Percentiles rank a stretch among this genome's conserved stretches.
phyloP scores from a whole-genome alignment of 768 basidiomycete genomes.

The Lentinula guzmanii region DNA sequence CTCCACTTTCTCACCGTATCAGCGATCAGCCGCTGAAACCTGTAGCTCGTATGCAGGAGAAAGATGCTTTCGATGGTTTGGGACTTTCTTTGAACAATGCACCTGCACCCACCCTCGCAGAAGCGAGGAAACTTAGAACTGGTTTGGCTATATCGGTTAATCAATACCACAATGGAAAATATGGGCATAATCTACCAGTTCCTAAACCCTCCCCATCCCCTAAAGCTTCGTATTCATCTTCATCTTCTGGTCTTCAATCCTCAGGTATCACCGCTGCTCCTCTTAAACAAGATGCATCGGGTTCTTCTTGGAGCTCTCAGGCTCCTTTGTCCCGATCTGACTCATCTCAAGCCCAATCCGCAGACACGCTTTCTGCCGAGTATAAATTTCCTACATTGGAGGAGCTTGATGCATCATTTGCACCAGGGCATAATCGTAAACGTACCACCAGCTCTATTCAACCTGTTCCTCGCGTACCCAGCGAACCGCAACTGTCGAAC shows the following conservation, averaged over 20 bases:
- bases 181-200: conserved; percentile 7
- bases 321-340: conserved; percentile 24
- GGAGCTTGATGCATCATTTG: conserved; percentile 61
- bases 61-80: conserved; percentile 78
- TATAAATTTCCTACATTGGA: conserved; percentile 85
- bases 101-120: conserved; percentile 64
- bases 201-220: conserved; percentile 10
- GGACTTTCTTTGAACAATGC: conserved; percentile 42
- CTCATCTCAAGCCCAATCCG: conserved; percentile 21
- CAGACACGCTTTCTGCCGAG: conserved; percentile 49
- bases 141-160: conserved; percentile 44
- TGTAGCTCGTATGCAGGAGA: conserved; percentile 26
- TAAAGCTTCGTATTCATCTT: conserved; percentile 10
- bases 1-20: conserved; percentile 19
- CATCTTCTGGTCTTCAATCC: conserved; percentile 22
- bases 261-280: conserved; percentile 23
- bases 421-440: conserved; percentile 7
- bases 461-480: conserved; percentile 10
- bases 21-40: conserved; percentile 18
- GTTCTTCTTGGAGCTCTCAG: conserved; percentile 24
- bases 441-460: conserved; percentile 7
- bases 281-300: conserved; percentile 20
- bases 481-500: neutral
- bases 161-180: conserved; percentile 11
- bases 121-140: conserved; percentile 67